These are phyloP conservation scores for Pinus tabuliformis DNA, from an alignment of 75 land plant species.

Conservation along the genomic window DNA sequence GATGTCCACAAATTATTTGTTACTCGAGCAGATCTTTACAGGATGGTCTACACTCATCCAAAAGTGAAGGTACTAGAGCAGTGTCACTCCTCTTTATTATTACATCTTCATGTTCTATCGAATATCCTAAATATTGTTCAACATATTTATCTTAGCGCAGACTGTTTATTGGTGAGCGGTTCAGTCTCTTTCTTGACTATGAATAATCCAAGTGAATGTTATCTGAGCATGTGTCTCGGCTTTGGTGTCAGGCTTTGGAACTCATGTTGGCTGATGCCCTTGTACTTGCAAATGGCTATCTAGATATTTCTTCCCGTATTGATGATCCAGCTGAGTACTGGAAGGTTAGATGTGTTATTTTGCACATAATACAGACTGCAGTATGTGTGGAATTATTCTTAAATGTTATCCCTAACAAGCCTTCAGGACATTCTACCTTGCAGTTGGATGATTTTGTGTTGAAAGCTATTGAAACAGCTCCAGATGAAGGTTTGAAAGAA, in stretches of 20 bases:
- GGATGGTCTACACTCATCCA: slow-evolving; percentile 88
- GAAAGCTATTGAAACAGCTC: slow-evolving; percentile 77
- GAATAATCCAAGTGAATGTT: not conserved
- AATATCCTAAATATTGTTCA: not conserved
- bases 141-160: not conserved
- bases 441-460: slow-evolving; percentile 90
- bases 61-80: slow-evolving; percentile 81
- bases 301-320: slow-evolving; percentile 47
- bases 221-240: not conserved
- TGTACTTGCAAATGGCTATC: slow-evolving; percentile 69
- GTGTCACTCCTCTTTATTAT: not conserved
- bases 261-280: slow-evolving; percentile 94
- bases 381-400: not conserved
- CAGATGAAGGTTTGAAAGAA: slow-evolving; percentile 53
- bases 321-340: slow-evolving; percentile 74
- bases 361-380: not conserved
- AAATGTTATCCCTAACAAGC: not conserved
- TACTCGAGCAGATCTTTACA: slow-evolving; percentile 83
- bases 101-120: not conserved
- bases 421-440: slow-evolving; percentile 3
- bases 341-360: slow-evolving; percentile 56
- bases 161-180: not conserved
- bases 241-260: slow-evolving; percentile 74
- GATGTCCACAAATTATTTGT: slow-evolving; percentile 69
- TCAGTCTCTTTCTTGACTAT: not conserved